phyloP scores from a whole-genome alignment of 1,284 basidiomycete genomes.

The Cutaneotrichosporon arboriforme region DNA sequence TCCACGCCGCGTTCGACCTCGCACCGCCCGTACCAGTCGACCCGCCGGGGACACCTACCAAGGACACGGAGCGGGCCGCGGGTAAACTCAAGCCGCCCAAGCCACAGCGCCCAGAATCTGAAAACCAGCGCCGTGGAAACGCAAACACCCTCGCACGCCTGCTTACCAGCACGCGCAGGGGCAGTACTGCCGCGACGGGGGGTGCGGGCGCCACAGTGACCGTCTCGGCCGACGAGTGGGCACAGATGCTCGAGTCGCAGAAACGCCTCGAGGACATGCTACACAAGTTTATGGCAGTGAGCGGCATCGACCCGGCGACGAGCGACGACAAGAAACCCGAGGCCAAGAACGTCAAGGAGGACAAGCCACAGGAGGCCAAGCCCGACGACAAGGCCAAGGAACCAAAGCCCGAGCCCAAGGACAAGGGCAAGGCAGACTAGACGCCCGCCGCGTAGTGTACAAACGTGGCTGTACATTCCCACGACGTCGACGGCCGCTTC shows the following conservation, averaged over 20 bases:
- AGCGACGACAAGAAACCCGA: not conserved
- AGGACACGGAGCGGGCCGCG: conserved; percentile 1
- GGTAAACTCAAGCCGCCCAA: not conserved
- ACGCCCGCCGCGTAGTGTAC: too few species aligned
- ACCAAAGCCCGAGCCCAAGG: not conserved
- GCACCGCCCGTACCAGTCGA: conserved; percentile 22
- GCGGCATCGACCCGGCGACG: conserved; percentile 2
- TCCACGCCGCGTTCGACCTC: conserved; percentile 43
- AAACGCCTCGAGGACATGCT: conserved; percentile 39
- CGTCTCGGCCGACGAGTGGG: conserved; percentile 24
- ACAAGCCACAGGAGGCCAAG: too few species aligned
- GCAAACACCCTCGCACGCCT: not conserved
- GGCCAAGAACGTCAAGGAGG: not conserved
- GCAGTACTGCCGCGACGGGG: not conserved
- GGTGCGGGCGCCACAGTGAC: not conserved
- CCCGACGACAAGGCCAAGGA: not conserved
- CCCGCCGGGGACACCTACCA: conserved; percentile 9
- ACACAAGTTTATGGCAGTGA: conserved; percentile 21
- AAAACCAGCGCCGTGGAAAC: not conserved
- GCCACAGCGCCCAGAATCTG: not conserved
- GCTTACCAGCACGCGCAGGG: not conserved
- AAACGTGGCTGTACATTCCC: too few species aligned
- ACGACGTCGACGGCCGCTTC: too few species aligned
- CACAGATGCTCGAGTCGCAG: conserved; percentile 30
- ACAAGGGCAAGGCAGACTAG: too few species aligned